Evolutionary conservation across 805 yeast species (phyloP).

Genomic region (Isabelozyma gotoi): DNA sequence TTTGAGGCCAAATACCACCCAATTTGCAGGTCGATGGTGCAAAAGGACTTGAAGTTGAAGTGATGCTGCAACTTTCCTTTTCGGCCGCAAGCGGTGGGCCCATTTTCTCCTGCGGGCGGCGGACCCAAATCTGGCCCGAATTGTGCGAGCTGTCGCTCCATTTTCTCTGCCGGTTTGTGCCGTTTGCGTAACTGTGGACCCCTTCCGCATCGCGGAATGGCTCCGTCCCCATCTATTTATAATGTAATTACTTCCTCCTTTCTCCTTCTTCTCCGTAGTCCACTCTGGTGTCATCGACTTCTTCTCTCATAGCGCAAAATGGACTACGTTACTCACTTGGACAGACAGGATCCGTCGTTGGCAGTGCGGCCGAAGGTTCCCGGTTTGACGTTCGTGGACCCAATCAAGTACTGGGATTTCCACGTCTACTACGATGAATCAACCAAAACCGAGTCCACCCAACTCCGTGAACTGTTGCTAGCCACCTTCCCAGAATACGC

Average conservation of each 20-base stretch:
- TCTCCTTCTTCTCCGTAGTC: not conserved
- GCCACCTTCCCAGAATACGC: constrained; percentile 22
- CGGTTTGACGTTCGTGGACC: constrained; percentile 18
- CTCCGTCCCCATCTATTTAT: too few relatives aligned
- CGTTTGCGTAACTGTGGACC: too few relatives aligned
- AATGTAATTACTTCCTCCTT: not conserved
- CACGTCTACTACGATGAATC: constrained; percentile 29
- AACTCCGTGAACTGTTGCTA: constrained; percentile 17
- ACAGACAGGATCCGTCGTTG: constrained; percentile 12
- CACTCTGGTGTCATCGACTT: not conserved
- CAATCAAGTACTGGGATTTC: constrained; percentile 31
- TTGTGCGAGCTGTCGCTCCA: too few relatives aligned
- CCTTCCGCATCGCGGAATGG: too few relatives aligned
- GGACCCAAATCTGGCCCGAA: too few relatives aligned
- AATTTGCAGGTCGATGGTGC: constrained; percentile 26
- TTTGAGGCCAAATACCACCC: constrained; percentile 28
- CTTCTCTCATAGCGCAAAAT: constrained; percentile 11
- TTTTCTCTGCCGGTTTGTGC: too few relatives aligned
- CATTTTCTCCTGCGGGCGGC: too few relatives aligned
- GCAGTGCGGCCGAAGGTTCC: constrained; percentile 10
- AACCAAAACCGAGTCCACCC: constrained; percentile 18
- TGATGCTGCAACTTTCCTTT: too few relatives aligned
- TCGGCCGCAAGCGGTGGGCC: too few relatives aligned
- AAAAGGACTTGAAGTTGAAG: constrained; percentile 16
- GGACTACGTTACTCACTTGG: constrained; percentile 27